Base-by-base conservation (phyloP, 352 stramenopile species). In the Phytophthora cajani region DNA sequence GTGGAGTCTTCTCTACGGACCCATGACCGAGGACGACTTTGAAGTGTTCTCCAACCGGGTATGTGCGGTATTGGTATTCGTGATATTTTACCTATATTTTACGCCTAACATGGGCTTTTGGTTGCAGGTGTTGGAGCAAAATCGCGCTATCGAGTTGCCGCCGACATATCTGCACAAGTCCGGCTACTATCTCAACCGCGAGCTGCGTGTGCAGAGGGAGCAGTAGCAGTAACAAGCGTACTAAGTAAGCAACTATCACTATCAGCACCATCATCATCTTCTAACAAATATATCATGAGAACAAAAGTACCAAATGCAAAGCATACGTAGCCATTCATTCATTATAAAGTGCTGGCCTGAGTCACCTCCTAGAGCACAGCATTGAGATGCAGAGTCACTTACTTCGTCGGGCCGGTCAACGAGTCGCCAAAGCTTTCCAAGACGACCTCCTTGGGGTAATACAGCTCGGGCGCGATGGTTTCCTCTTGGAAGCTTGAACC, bases 11-110 rank as follows among this genome's bases (percentile, higher is more conserved):
- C 75, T 95, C 12, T 95, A 95, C 63, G 88, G 88, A 1, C 86
- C 86, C 23, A 94, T 95, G 82, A 92, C 80, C 40, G 86, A 95
- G 64, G 86, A 95, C 42, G 87, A 94, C 71, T 95, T 92, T 64
- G 88, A 94, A 52, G 10, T 75, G 14, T 94, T 87, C 74, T 91
- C 81, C 53, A 85, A 79, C 68, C 86, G 90, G 82, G 88, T 95
- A 74, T n/a, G 62, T 53, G 23, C 0, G 23, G 23, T 5, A 0
- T 42, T 19, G 8, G 2, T 11, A 10, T 36, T 46, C 10, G 33
- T 58, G n/a, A 25, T 50, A 50, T 54, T 33, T 17, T 19, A 54
- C 30, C 30, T 6, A 4, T 42, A 49, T 16, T 40, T 50, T 21
- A 12, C n/a, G 40, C 40, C 23, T 65, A 51, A 55, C 21, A 44